Evolutionary conservation across 192 early-diverging fungal species (phyloP).

Genomic region (Phlyctochytrium bullatum): DNA sequence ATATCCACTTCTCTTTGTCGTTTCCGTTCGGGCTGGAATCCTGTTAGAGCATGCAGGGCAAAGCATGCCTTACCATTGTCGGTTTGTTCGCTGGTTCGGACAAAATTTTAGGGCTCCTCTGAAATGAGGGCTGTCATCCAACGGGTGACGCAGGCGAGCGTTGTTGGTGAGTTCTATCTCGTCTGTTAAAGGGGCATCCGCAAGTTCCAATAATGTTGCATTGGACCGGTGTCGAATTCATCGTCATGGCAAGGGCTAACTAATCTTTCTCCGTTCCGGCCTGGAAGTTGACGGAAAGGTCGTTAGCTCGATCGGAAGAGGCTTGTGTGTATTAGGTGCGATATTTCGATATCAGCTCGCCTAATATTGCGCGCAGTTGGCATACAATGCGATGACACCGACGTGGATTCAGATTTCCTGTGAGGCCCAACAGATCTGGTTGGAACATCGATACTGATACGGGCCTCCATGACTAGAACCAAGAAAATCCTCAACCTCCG

Average conservation of each 20-base stretch:
- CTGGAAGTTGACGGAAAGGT: constrained; percentile 67
- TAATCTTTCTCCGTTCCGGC: not conserved
- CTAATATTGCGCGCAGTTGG: not conserved
- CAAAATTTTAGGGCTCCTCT: too few species aligned
- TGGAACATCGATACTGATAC: not conserved
- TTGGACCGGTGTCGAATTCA: too few species aligned
- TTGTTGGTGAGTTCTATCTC: not conserved
- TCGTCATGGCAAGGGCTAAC: not conserved
- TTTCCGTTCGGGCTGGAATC: not conserved
- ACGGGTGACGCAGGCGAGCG: not conserved
- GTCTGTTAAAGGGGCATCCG: not conserved
- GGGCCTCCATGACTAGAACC: constrained; percentile 34
- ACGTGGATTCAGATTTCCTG: constrained; percentile 81
- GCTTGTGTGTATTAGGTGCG: constrained; percentile 62
- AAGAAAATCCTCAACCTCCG: constrained; percentile 76
- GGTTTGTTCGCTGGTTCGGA: too few species aligned
- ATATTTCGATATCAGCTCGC: not conserved
- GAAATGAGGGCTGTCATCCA: not conserved
- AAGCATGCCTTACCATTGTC: too few species aligned
- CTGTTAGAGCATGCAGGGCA: too few species aligned
- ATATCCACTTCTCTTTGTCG: not conserved
- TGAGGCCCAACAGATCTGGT: constrained; percentile 12
- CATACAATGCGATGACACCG: constrained; percentile 11
- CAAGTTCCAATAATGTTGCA: not conserved
- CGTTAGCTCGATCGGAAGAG: constrained; percentile 77